Percentiles rank a stretch among this genome's conserved stretches.
phyloP scores from a whole-genome alignment of 148 eudicot species.

The Linanthus parryae region DNA sequence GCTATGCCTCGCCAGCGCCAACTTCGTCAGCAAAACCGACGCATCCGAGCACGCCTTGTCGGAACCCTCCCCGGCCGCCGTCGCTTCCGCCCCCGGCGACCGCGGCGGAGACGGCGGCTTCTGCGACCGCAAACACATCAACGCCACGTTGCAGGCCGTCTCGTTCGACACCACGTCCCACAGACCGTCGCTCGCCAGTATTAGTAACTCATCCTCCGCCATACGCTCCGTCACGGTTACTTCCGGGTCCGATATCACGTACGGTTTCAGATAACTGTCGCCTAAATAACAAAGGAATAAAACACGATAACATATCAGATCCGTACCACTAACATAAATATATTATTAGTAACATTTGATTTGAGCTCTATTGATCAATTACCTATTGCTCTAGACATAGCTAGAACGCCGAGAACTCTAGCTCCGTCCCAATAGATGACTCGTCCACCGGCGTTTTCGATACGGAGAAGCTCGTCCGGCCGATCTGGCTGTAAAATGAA shows the following conservation, averaged over 20 bases:
- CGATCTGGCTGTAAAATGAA: constrained; percentile 61
- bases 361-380: not conserved
- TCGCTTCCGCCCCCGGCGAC: constrained; percentile 13
- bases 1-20: constrained; percentile 53
- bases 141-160: constrained; percentile 63
- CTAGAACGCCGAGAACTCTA: constrained; percentile 69
- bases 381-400: constrained; percentile 88
- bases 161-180: constrained; percentile 88
- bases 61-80: constrained; percentile 41
- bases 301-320: no score
- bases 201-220: constrained; percentile 62
- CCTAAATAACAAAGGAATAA: constrained; percentile 19
- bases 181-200: constrained; percentile 73
- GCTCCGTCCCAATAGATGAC: constrained; percentile 86
- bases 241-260: constrained; percentile 75
- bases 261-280: constrained; percentile 76
- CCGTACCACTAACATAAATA: no score
- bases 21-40: constrained; percentile 46
- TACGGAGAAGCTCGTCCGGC: constrained; percentile 63
- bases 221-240: constrained; percentile 60
- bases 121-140: constrained; percentile 46
- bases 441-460: constrained; percentile 69
- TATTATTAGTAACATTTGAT: no score
- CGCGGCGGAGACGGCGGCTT: constrained; percentile 45
- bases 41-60: constrained; percentile 58